A percentile compares a stretch with the other conserved stretches of the same genome.
Evolutionary conservation across 2,329 filamentous ascomycete genomes (phyloP).

Genomic region (Scytalidium lignicola): DNA sequence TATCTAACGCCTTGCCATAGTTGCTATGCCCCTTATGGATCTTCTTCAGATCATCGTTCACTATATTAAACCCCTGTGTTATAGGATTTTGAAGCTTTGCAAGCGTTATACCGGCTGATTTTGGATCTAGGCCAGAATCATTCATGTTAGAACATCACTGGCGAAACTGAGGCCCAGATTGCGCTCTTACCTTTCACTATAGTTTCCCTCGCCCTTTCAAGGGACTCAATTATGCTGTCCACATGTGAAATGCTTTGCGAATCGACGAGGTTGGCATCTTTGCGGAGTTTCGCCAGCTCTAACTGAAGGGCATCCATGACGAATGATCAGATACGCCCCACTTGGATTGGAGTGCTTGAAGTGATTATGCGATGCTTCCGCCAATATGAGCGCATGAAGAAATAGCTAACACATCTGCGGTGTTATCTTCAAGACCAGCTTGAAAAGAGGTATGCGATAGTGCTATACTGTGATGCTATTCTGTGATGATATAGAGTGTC

Average conservation of each 20-base stretch:
- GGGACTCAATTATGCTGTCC: conserved; percentile 73
- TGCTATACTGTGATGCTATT: too few relatives aligned
- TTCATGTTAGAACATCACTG: conserved; percentile 3
- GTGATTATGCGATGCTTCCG: conserved; percentile 1
- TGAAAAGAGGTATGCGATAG: not conserved
- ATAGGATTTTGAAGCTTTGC: conserved; percentile 83
- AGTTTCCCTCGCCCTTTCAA: conserved; percentile 67
- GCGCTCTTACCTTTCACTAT: conserved; percentile 61
- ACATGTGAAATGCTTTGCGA: conserved; percentile 59
- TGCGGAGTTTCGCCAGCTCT: conserved; percentile 26
- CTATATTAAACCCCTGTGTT: conserved; percentile 72
- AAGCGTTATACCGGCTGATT: conserved; percentile 67
- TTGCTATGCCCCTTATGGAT: conserved; percentile 77
- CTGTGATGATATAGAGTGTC: too few relatives aligned
- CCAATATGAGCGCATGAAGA: not conserved
- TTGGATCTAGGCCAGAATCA: conserved; percentile 48
- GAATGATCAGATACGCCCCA: conserved; percentile 13
- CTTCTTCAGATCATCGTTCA: conserved; percentile 77
- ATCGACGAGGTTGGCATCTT: conserved; percentile 22
- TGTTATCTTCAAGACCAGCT: not conserved
- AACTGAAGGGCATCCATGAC: conserved; percentile 27
- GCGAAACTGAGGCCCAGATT: conserved; percentile 3
- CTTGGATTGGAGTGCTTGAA: conserved; percentile 3
- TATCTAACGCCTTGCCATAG: conserved; percentile 81
- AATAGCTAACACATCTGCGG: conserved; percentile 1